Percentiles rank a stretch among this genome's conserved stretches.
phyloP scores from a whole-genome alignment of 2,329 filamentous ascomycete species.

The Alternaria metachromatica region DNA sequence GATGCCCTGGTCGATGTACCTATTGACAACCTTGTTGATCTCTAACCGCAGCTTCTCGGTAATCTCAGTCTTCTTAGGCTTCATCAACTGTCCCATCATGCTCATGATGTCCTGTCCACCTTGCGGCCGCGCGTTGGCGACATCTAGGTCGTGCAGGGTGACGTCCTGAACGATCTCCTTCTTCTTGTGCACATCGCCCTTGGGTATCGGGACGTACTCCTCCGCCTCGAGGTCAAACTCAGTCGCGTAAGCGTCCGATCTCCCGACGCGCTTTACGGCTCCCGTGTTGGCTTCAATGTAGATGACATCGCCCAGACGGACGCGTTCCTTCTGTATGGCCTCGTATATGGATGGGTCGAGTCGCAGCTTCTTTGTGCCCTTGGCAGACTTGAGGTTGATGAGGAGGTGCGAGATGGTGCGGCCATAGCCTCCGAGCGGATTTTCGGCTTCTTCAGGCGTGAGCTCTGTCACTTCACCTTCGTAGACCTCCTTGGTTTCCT shows the following conservation, averaged over 20 bases:
- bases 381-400: slow-evolving; percentile 92
- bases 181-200: slow-evolving; percentile 99
- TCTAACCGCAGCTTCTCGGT: slow-evolving; percentile 94
- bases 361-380: slow-evolving; percentile 96
- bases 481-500: slow-evolving; percentile 99
- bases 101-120: slow-evolving; percentile 99
- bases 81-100: slow-evolving; percentile 99
- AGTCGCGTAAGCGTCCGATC: slow-evolving; percentile 95
- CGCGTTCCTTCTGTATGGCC: slow-evolving; percentile 97
- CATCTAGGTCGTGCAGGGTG: slow-evolving; percentile 93
- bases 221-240: slow-evolving; percentile 99
- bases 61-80: slow-evolving; percentile 99
- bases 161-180: slow-evolving; percentile 99
- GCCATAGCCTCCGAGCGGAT: slow-evolving; percentile 94
- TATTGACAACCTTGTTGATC: slow-evolving; percentile 99
- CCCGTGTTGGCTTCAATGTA: slow-evolving; percentile 99
- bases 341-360: slow-evolving; percentile 99
- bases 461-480: slow-evolving; percentile 98
- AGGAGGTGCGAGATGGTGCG: slow-evolving; percentile 96
- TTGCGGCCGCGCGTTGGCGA: slow-evolving; percentile 93
- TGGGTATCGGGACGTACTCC: slow-evolving; percentile 98
- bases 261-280: slow-evolving; percentile 93
- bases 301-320: slow-evolving; percentile 94
- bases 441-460: slow-evolving; percentile 96
- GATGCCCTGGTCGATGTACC: slow-evolving; percentile 98